Evolutionary conservation across 106 monocot genomes (phyloP).

Genomic region (Dioscorea zingiberensis): DNA sequence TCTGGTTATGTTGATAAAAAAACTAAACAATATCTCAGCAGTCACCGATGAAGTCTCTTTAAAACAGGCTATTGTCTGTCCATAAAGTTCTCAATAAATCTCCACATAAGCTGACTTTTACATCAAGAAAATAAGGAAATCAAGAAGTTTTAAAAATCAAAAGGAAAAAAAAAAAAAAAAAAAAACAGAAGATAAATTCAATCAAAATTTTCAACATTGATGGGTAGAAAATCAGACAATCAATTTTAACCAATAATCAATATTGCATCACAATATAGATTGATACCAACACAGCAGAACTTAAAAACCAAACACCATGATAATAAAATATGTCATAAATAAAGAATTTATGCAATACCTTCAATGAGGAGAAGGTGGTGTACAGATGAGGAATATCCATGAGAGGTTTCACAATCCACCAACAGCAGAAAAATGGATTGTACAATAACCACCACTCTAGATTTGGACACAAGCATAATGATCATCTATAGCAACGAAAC

Average conservation of each 20-base stretch:
- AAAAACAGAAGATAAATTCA: too few species aligned
- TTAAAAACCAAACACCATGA: too few species aligned
- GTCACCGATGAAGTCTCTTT: conserved; percentile 26
- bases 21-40: conserved; percentile 33
- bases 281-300: too few species aligned
- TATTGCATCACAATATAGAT: too few species aligned
- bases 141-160: too few species aligned
- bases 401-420: conserved; percentile 74
- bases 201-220: too few species aligned
- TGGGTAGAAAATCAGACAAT: too few species aligned
- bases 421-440: conserved; percentile 65
- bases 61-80: conserved; percentile 27
- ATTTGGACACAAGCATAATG: conserved; percentile 30
- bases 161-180: too few species aligned
- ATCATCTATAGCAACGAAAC: conserved; percentile 33
- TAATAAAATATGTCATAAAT: too few species aligned
- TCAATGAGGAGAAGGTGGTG: conserved; percentile 34
- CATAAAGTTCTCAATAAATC: background rate
- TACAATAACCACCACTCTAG: conserved; percentile 47
- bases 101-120: too few species aligned
- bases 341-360: conserved; percentile 37
- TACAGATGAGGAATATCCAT: conserved; percentile 55
- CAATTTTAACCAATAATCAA: too few species aligned
- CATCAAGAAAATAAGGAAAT: too few species aligned
- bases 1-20: conserved; percentile 32